These are phyloP conservation scores for Iberis pinnata DNA, from an alignment of 345 rosid species.

Conservation along the genomic window DNA sequence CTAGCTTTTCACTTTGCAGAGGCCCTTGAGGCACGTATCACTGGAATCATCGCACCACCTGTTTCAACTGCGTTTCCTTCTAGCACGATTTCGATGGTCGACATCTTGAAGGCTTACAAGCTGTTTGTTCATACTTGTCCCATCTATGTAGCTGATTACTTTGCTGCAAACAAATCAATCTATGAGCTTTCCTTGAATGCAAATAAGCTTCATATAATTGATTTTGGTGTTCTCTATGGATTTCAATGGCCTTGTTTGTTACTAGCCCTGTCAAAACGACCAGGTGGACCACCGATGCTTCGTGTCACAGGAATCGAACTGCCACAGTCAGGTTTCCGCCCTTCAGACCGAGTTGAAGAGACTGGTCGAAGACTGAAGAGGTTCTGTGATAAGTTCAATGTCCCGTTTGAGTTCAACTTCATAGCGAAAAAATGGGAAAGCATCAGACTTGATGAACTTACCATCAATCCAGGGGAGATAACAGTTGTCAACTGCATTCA, in stretches of 20 bases:
- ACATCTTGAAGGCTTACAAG: slow-evolving; percentile 47
- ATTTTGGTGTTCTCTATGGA: slow-evolving; percentile 70
- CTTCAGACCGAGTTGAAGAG: slow-evolving; percentile 63
- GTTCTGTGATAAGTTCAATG: slow-evolving; percentile 50
- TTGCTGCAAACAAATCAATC: slow-evolving; percentile 47
- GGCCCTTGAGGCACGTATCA: slow-evolving; percentile 73
- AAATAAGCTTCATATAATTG: slow-evolving; percentile 56
- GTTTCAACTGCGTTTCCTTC: slow-evolving; percentile 35
- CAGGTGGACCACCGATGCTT: slow-evolving; percentile 54
- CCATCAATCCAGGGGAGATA: slow-evolving; percentile 45
- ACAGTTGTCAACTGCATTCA: slow-evolving; percentile 50
- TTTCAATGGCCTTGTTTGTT: slow-evolving; percentile 86
- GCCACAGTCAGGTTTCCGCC: slow-evolving; percentile 74
- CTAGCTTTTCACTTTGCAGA: slow-evolving; percentile 70
- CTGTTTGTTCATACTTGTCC: slow-evolving; percentile 49
- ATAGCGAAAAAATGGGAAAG: slow-evolving; percentile 80
- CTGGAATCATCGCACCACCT: slow-evolving; percentile 34
- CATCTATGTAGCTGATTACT: slow-evolving; percentile 42
- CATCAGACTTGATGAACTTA: slow-evolving; percentile 53
- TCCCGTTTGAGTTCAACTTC: slow-evolving; percentile 51
- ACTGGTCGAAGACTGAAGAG: slow-evolving; percentile 54
- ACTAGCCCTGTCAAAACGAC: slow-evolving; percentile 38
- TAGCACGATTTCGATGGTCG: slow-evolving; percentile 44
- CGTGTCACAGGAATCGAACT: slow-evolving; percentile 71
- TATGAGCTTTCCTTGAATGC: slow-evolving; percentile 38